Evolutionary conservation across 2,329 filamentous ascomycete genomes (phyloP).

Genomic region (Penicillium psychrosexuale): DNA sequence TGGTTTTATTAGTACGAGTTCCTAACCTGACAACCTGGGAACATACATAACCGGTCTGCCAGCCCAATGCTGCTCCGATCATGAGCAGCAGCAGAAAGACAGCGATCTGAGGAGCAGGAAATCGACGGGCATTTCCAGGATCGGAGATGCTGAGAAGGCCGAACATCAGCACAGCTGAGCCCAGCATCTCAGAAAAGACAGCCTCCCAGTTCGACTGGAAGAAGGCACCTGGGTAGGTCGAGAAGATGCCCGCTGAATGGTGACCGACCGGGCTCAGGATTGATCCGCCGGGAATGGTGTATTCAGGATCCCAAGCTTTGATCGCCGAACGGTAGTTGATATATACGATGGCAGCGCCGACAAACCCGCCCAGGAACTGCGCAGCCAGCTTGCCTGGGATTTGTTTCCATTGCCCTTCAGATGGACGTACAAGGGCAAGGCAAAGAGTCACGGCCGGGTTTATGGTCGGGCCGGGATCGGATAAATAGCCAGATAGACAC

Average conservation of each 20-base stretch:
- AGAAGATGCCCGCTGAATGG: constrained; percentile 30
- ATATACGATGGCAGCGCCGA: constrained; percentile 31
- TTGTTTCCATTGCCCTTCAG: constrained; percentile 27
- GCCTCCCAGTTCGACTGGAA: constrained; percentile 34
- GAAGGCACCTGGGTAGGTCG: constrained; percentile 26
- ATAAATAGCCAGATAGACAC: constrained; percentile 27
- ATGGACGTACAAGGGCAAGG: constrained; percentile 29
- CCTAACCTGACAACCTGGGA: not conserved
- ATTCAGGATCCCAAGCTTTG: constrained; percentile 31
- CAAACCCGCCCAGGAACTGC: constrained; percentile 32
- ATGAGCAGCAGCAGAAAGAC: constrained; percentile 27
- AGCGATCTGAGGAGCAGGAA: constrained; percentile 27
- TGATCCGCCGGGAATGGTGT: constrained; percentile 29
- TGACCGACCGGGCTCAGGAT: constrained; percentile 29
- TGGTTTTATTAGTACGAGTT: constrained; percentile 7
- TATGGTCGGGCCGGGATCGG: constrained; percentile 28
- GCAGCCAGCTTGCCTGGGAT: constrained; percentile 28
- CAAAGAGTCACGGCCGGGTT: constrained; percentile 29
- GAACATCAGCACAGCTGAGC: constrained; percentile 32
- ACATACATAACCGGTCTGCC: constrained; percentile 36
- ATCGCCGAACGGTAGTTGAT: constrained; percentile 33
- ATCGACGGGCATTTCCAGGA: constrained; percentile 24
- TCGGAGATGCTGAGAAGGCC: constrained; percentile 28
- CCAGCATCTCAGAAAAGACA: constrained; percentile 29
- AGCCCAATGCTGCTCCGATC: constrained; percentile 32